These are phyloP conservation scores for Thelonectria olida DNA, from an alignment of 2,329 filamentous ascomycete genomes.

Conservation along the genomic window DNA sequence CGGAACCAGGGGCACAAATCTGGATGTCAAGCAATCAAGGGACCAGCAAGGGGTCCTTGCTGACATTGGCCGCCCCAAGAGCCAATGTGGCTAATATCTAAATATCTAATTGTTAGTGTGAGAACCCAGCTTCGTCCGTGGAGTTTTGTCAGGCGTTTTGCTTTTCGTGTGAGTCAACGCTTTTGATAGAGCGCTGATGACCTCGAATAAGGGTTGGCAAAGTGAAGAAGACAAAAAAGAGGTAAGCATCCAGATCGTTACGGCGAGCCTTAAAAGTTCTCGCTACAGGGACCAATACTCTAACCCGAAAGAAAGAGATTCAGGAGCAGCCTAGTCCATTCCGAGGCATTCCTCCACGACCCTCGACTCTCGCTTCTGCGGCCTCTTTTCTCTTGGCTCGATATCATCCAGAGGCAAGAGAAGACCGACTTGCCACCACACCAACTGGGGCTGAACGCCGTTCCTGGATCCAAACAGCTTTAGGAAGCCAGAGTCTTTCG, in stretches of 20 bases:
- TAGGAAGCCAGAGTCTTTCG: background rate
- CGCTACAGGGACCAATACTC: too few relatives aligned
- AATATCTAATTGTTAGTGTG: background rate
- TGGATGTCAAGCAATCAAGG: conserved; percentile 3
- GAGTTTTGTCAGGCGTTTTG: background rate
- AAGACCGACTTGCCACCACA: too few relatives aligned
- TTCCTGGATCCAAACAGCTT: background rate
- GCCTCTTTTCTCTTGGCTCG: background rate
- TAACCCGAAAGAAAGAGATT: background rate
- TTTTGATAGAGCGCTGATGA: background rate
- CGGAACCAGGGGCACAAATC: conserved; percentile 6
- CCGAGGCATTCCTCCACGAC: background rate
- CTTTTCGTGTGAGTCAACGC: background rate
- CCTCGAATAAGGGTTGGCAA: background rate
- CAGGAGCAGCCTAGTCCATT: background rate
- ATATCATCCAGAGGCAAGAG: background rate
- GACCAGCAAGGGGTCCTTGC: conserved; percentile 2
- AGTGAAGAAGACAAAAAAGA: too few relatives aligned
- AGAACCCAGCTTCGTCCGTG: background rate
- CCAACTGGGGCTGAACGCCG: background rate
- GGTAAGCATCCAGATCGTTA: too few relatives aligned
- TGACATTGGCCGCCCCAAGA: background rate
- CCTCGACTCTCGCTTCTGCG: background rate
- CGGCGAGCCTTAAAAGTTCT: too few relatives aligned
- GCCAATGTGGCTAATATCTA: background rate